Percentiles rank a stretch among this genome's conserved stretches.
Conservation (phyloP, 805 yeast genomes). For the Candida peoriensis region DNA sequence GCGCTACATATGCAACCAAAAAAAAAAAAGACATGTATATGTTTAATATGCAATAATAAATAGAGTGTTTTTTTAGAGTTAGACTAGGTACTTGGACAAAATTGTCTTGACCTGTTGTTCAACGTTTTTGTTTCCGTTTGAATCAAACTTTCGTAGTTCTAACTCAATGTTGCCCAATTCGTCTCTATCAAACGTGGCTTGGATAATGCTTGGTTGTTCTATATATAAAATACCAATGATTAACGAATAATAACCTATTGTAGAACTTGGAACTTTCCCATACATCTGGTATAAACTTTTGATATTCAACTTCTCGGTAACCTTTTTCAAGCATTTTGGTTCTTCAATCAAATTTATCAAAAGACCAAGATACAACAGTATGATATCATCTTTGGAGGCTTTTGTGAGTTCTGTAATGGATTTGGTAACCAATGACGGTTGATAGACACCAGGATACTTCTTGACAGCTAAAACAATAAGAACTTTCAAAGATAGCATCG, state of each 20-base stretch:
- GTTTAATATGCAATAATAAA: background rate
- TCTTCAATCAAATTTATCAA: conserved; percentile 18
- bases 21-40: too few relatives aligned
- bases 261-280: background rate
- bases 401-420: background rate
- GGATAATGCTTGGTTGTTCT: conserved; percentile 1
- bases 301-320: background rate
- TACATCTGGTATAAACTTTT: conserved; percentile 9
- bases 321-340: conserved; percentile 1
- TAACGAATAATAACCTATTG: conserved; percentile 15
- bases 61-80: background rate
- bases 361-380: conserved; percentile 18
- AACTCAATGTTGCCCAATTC: conserved; percentile 13
- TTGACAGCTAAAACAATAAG: conserved; percentile 14
- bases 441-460: conserved; percentile 5
- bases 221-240: conserved; percentile 14
- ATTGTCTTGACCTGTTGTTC: conserved; percentile 13
- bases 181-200: conserved; percentile 8
- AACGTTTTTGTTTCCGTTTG: conserved; percentile 9
- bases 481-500: conserved; percentile 10
- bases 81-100: conserved; percentile 1
- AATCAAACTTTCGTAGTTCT: conserved; percentile 15
- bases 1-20: too few relatives aligned
- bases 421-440: background rate
- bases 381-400: conserved; percentile 9